Evolutionary conservation across 257 asterid genomes (phyloP).

Genomic region (Solanum corneliomulleri): DNA sequence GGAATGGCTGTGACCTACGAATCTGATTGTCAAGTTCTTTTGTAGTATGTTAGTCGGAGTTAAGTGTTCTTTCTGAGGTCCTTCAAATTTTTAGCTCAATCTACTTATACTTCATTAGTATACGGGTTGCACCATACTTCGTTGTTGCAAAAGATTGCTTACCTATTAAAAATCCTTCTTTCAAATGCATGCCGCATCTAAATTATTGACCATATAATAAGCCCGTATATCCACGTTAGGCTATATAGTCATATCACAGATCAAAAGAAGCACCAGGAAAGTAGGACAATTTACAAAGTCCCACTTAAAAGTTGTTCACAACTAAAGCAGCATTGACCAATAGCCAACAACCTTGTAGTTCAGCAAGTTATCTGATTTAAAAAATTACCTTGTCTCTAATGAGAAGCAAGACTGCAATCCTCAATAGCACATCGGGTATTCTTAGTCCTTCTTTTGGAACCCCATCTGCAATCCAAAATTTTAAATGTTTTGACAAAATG

Average conservation of each 20-base stretch:
- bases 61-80: not conserved
- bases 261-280: not conserved
- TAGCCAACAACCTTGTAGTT: not conserved
- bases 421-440: slow-evolving; percentile 70
- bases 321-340: not conserved
- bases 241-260: not conserved
- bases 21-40: not conserved
- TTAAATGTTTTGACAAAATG: not conserved
- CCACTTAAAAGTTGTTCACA: not conserved
- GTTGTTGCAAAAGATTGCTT: not conserved
- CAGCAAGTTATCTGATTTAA: not conserved
- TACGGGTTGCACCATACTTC: not conserved
- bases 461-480: slow-evolving; percentile 56
- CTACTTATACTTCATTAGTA: not conserved
- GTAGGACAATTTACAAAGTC: not conserved
- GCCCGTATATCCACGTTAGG: not conserved
- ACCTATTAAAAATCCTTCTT: not conserved
- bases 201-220: not conserved
- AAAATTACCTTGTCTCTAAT: slow-evolving; percentile 69
- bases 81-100: not conserved
- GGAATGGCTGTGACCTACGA: not conserved
- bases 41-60: not conserved
- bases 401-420: slow-evolving; percentile 63
- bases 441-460: slow-evolving; percentile 96
- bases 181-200: not conserved